Evolutionary conservation across 768 basidiomycete species (phyloP).

Genomic region (Rhodosporidiobolus odoratus): DNA sequence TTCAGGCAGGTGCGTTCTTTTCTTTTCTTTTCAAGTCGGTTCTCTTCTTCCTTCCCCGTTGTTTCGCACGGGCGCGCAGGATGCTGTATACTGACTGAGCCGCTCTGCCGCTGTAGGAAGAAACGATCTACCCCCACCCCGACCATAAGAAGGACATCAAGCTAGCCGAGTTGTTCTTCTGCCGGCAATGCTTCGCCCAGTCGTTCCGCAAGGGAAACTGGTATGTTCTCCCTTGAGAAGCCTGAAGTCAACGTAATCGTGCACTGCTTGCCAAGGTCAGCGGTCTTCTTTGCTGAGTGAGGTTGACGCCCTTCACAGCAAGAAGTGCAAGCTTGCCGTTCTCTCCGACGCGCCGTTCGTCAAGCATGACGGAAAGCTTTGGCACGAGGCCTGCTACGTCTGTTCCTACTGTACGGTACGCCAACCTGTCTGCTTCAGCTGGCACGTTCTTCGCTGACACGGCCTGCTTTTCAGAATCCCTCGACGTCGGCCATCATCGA

Average conservation of each 20-base stretch:
- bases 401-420: constrained; percentile 24
- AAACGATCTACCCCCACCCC: constrained; percentile 34
- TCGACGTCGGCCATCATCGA: constrained; percentile 20
- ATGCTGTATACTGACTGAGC: neutral
- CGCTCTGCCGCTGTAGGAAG: constrained; percentile 12
- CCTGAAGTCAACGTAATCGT: too few relatives aligned
- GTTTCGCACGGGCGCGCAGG: too few relatives aligned
- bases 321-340: constrained; percentile 29
- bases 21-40: too few relatives aligned
- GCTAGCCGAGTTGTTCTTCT: constrained; percentile 22
- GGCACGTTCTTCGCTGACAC: neutral
- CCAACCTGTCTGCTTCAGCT: neutral
- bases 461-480: constrained; percentile 1
- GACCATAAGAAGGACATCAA: constrained; percentile 1
- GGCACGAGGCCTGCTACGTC: constrained; percentile 32
- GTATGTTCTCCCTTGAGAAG: too few relatives aligned
- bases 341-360: constrained; percentile 26
- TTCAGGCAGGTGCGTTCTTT: constrained; percentile 20
- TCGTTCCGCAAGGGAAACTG: constrained; percentile 26
- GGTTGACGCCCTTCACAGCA: neutral
- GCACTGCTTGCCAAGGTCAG: neutral
- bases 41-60: too few relatives aligned
- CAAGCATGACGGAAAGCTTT: constrained; percentile 16
- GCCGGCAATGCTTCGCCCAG: constrained; percentile 30
- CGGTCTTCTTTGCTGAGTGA: too few relatives aligned